Evolutionary conservation across 345 rosid genomes (phyloP).

Genomic region (Melaleuca alternifolia): DNA sequence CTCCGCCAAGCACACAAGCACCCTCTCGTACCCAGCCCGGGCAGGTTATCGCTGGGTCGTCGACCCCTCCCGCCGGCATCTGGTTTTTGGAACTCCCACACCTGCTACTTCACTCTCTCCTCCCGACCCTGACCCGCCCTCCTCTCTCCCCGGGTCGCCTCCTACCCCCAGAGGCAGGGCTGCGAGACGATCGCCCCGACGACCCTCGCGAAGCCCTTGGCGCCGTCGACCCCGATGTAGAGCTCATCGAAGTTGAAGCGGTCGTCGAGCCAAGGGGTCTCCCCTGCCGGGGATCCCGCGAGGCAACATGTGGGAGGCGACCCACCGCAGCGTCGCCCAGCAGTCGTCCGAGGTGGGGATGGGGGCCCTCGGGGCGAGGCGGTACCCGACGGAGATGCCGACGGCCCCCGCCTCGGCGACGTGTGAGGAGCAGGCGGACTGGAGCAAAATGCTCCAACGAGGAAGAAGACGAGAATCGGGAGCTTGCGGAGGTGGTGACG

Average conservation of each 20-base stretch:
- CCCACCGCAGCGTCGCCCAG: background rate
- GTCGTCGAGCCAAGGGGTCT: background rate
- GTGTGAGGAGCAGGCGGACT: too few relatives aligned
- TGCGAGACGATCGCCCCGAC: background rate
- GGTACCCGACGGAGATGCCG: background rate
- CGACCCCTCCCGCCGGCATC: constrained; percentile 39
- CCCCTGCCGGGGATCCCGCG: too few relatives aligned
- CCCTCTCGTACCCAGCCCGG: too few relatives aligned
- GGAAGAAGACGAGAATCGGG: too few relatives aligned
- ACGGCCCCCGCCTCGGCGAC: rapidly evolving
- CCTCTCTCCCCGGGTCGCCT: background rate
- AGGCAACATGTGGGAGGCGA: background rate
- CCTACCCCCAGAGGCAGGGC: background rate
- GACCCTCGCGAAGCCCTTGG: background rate
- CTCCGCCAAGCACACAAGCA: too few relatives aligned
- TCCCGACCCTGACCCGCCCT: too few relatives aligned
- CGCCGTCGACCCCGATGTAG: background rate
- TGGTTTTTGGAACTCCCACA: too few relatives aligned
- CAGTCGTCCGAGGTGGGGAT: background rate
- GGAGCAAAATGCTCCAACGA: background rate
- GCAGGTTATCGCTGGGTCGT: too few relatives aligned
- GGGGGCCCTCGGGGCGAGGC: too few relatives aligned
- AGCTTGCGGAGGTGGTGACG: too few relatives aligned
- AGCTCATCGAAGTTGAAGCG: background rate
- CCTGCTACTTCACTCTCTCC: too few relatives aligned